Evolutionary conservation across 139 green algal genomes (phyloP), one percentile per base, ranked within the genome.

Genomic region (Ulvella scutata): DNA sequence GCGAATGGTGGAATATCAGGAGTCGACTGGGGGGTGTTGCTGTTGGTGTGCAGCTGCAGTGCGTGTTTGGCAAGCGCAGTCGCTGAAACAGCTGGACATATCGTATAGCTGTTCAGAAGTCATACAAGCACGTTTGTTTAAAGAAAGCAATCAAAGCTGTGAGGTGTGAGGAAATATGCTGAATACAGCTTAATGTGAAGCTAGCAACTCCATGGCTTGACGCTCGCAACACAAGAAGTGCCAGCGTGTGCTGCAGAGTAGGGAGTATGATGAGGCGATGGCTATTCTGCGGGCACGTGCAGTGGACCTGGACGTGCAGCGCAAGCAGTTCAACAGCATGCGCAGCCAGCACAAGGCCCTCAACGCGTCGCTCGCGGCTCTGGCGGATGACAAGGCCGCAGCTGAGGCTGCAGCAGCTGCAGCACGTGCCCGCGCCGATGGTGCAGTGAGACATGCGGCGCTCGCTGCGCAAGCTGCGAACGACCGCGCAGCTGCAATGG

Each of bases 401-500:
- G 51, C 51, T n/a, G 51, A 67, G 51, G n/a, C n/a, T 23, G 51
- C 31, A 26, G 51, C 33, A 6, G 33, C 51, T n/a, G n/a, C n/a
- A n/a, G 51, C 17, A 9, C 1, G 51, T 26, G 51, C 44, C 51
- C n/a, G 33, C n/a, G n/a, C 33, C 51, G 9, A n/a, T n/a, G 31
- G n/a, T 6, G 51, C 51, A 26, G 10, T 10, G 51, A n/a, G 17
- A n/a, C n/a, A 26, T 1, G 51, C 51, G 13, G 9, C 4, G 51
- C 51, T 67, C 51, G 51, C 51, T 6, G 51, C 51, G 13, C 9
- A 26, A n/a, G 51, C 51, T 26, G 51, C 51, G 20, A 67, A 67
- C 51, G 51, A 67, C 51, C 51, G 51, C 51, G 51, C 51, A n/a
- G 51, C 51, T 1, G 62, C 79, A 44, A 10, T 79, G 35, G 74